A percentile compares a stretch with the other conserved stretches of the same genome.
phyloP scores from a whole-genome alignment of 768 basidiomycete genomes.

The Lactarius hengduanensis region DNA sequence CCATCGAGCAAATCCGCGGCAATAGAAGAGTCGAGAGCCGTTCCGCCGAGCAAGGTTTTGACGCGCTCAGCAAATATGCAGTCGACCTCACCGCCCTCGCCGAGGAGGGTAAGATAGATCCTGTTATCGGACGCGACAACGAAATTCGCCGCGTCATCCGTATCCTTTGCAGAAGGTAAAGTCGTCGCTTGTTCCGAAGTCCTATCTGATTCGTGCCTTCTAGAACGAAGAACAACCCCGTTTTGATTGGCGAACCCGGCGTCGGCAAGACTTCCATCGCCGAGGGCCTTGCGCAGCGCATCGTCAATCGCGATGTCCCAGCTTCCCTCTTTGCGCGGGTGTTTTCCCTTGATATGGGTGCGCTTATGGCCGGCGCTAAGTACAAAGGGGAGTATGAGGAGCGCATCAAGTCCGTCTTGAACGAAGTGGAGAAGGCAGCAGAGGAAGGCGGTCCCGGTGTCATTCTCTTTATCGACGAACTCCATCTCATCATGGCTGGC shows the following conservation, averaged over 20 bases:
- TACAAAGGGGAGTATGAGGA: slow-evolving; percentile 98
- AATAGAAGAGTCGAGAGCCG: slow-evolving; percentile 83
- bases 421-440: slow-evolving; percentile 88
- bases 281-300: slow-evolving; percentile 94
- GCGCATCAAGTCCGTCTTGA: slow-evolving; percentile 86
- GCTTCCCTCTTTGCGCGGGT: slow-evolving; percentile 68
- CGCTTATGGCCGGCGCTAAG: slow-evolving; percentile 88
- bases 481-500: slow-evolving; percentile 93
- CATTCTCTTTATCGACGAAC: slow-evolving; percentile 93
- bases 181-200: slow-evolving; percentile 1
- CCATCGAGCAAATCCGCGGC: slow-evolving; percentile 76
- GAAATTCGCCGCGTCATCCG: slow-evolving; percentile 85
- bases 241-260: slow-evolving; percentile 92
- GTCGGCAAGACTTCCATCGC: slow-evolving; percentile 96
- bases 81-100: slow-evolving; percentile 84
- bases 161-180: slow-evolving; percentile 73
- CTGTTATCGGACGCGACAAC: slow-evolving; percentile 90
- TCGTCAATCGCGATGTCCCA: slow-evolving; percentile 91
- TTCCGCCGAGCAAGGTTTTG: slow-evolving; percentile 89
- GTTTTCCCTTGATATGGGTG: slow-evolving; percentile 91
- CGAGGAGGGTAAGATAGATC: slow-evolving; percentile 92
- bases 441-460: slow-evolving; percentile 68
- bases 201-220: not conserved
- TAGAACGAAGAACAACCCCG: slow-evolving; percentile 97
- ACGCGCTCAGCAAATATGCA: slow-evolving; percentile 87